Evolutionary conservation across 2,329 filamentous ascomycete genomes (phyloP).

Genomic region (Neonectria magnoliae): DNA sequence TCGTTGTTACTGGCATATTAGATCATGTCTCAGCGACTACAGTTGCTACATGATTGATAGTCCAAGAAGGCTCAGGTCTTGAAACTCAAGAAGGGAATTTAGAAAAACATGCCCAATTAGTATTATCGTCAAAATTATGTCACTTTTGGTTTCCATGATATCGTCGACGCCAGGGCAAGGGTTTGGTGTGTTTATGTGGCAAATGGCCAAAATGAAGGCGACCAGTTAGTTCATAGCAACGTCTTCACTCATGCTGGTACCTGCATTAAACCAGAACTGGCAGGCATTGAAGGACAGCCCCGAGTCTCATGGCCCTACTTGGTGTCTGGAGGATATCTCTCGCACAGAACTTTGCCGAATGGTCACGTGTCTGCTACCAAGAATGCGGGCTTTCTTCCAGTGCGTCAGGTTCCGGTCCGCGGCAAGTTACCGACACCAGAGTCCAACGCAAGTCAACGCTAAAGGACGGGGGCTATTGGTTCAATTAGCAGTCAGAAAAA

Average conservation of each 20-base stretch:
- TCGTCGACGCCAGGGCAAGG: background rate
- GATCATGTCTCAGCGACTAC: background rate
- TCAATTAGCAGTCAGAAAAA: too few species aligned
- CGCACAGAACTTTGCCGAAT: background rate
- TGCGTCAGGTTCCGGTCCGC: slow-evolving; percentile 7
- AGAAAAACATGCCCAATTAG: background rate
- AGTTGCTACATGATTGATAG: background rate
- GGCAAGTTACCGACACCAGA: background rate
- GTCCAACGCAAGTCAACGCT: background rate
- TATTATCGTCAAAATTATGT: background rate
- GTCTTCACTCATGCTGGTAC: background rate
- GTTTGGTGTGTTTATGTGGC: background rate
- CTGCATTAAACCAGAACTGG: too few species aligned
- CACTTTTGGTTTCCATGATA: background rate
- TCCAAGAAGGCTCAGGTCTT: background rate
- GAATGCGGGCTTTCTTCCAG: background rate
- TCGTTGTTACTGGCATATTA: background rate
- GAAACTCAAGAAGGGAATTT: background rate
- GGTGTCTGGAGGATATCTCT: background rate
- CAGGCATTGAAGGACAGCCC: background rate
- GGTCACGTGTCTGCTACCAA: slow-evolving; percentile 2
- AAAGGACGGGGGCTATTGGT: background rate
- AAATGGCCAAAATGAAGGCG: background rate
- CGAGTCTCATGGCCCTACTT: background rate
- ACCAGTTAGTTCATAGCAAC: background rate